Evolutionary conservation across 148 eudicot genomes (phyloP).

Genomic region (Vaccinium myrtillus): DNA sequence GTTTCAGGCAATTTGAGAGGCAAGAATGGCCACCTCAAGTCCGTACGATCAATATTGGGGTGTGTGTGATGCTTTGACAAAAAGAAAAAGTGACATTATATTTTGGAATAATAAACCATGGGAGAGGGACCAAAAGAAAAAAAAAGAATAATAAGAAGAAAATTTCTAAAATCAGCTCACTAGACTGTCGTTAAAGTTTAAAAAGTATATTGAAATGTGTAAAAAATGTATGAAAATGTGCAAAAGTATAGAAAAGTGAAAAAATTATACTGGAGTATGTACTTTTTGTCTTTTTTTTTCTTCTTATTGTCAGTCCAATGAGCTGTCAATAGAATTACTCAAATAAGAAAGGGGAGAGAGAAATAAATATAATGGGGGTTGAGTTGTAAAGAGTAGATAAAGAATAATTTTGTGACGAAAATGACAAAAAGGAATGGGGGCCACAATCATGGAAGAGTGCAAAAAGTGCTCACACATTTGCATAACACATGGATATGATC

Average conservation of each 20-base stretch:
- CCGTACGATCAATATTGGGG: constrained; percentile 11
- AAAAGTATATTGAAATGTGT: no score
- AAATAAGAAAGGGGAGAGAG: no score
- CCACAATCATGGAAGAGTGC: constrained; percentile 2
- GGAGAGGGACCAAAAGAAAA: neutral
- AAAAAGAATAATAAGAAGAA: neutral
- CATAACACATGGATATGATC: constrained; percentile 17
- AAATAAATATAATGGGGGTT: neutral
- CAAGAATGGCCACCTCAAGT: neutral
- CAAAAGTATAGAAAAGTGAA: no score
- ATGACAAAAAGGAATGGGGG: constrained; percentile 16
- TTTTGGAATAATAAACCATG: neutral
- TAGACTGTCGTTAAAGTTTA: no score
- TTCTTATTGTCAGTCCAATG: no score
- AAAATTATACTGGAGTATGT: no score
- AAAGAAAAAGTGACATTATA: constrained; percentile 13
- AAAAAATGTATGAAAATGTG: no score
- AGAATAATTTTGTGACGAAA: neutral
- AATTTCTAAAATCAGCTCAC: no score
- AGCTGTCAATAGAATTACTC: no score
- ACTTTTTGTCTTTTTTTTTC: no score
- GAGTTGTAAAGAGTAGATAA: constrained; percentile 9
- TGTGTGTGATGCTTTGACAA: constrained; percentile 19
- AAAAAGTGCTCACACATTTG: constrained; percentile 9
- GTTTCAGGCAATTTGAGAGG: neutral